Percentiles rank a stretch among this genome's conserved stretches.
These are phyloP conservation scores for Backusella psychrophila DNA, from an alignment of 192 early-diverging fungal genomes.

Conservation along the genomic window DNA sequence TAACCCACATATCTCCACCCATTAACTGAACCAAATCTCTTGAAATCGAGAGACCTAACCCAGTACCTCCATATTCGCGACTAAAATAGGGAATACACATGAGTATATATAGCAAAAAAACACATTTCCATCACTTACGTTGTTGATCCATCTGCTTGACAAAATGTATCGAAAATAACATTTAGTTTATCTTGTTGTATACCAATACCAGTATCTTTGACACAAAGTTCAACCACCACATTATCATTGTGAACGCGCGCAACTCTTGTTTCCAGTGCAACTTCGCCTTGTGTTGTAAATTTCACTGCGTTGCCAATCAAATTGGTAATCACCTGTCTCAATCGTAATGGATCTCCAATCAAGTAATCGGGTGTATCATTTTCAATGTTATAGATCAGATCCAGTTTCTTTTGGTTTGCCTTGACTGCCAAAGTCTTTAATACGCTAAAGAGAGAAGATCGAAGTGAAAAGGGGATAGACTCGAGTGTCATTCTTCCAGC, in stretches of 20 bases:
- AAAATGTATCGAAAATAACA: conserved; percentile 79
- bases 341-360: conserved; percentile 70
- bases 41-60: conserved; percentile 82
- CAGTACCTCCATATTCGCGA: conserved; percentile 85
- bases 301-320: conserved; percentile 85
- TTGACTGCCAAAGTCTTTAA: conserved; percentile 72
- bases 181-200: conserved; percentile 75
- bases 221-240: conserved; percentile 64
- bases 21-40: conserved; percentile 73
- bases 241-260: conserved; percentile 35
- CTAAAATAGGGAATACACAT: background rate
- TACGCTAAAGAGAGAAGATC: conserved; percentile 60
- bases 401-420: conserved; percentile 71
- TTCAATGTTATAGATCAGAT: conserved; percentile 66
- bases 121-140: conserved; percentile 38
- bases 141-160: conserved; percentile 80
- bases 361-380: conserved; percentile 67
- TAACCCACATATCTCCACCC: conserved; percentile 79
- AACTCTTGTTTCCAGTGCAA: conserved; percentile 54
- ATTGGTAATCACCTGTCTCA: conserved; percentile 81
- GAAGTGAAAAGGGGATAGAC: conserved; percentile 63
- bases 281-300: conserved; percentile 75
- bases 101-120: background rate
- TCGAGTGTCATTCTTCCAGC: conserved; percentile 82
- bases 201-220: conserved; percentile 84